A percentile compares a stretch with the other conserved stretches of the same genome.
phyloP scores from a whole-genome alignment of 1,284 basidiomycete genomes.

The Ceratobasidium sp. region DNA sequence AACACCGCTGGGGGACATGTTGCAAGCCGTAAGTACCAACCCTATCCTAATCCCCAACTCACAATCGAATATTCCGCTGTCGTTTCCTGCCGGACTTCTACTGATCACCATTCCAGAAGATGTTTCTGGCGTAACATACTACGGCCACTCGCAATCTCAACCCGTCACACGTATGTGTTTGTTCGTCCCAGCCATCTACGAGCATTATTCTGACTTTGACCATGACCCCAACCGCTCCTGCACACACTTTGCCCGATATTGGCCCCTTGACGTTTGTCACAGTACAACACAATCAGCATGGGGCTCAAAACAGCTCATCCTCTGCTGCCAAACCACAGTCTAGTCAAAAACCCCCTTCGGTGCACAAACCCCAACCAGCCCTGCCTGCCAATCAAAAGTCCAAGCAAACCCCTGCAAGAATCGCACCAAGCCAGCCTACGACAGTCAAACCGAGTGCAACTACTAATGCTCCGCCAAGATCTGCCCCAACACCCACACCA shows the following conservation, averaged over 20 bases:
- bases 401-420: conserved; percentile 10
- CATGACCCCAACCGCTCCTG: neutral
- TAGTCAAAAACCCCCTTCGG: conserved; percentile 10
- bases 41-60: neutral
- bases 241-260: neutral
- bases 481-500: conserved; percentile 31
- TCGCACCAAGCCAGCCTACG: conserved; percentile 9
- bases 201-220: neutral
- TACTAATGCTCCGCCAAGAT: conserved; percentile 26
- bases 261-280: neutral
- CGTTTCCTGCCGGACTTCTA: neutral
- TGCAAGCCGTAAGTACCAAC: conserved; percentile 22
- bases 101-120: conserved; percentile 3
- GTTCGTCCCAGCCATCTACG: neutral
- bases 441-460: conserved; percentile 36
- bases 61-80: too few species aligned
- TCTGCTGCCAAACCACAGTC: conserved; percentile 6
- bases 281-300: conserved; percentile 29
- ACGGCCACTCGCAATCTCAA: conserved; percentile 21
- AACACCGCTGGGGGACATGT: conserved; percentile 7
- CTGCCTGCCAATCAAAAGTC: conserved; percentile 18
- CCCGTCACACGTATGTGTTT: conserved; percentile 16
- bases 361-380: conserved; percentile 3
- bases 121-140: conserved; percentile 13
- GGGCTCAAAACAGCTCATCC: neutral